Evolutionary conservation across 202 grass and related monocot species (phyloP).

Genomic region (Zizania palustris): DNA sequence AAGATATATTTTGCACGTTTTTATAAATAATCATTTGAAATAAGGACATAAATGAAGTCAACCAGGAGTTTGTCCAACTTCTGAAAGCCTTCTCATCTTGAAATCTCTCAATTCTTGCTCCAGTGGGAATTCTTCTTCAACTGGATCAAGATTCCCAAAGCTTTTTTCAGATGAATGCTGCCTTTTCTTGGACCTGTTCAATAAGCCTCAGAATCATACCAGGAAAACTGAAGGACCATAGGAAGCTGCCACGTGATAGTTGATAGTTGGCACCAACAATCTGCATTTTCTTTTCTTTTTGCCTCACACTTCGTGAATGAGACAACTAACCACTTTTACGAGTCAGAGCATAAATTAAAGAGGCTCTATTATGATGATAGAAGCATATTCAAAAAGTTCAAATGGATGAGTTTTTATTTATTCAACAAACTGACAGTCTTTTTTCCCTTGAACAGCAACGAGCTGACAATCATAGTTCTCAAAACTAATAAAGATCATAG

Average conservation of each 20-base stretch:
- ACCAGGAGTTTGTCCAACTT: slow-evolving; percentile 56
- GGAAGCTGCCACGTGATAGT: slow-evolving; percentile 16
- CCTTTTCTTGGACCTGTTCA: slow-evolving; percentile 69
- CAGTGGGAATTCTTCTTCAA: slow-evolving; percentile 73
- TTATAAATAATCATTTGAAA: slow-evolving; percentile 9
- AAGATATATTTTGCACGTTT: slow-evolving; percentile 21
- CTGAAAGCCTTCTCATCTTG: slow-evolving; percentile 73
- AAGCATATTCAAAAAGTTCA: not conserved
- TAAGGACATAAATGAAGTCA: slow-evolving; percentile 12
- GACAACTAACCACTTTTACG: slow-evolving; percentile 12
- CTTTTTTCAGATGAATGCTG: slow-evolving; percentile 66
- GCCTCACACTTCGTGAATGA: slow-evolving; percentile 20
- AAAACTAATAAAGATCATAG: slow-evolving; percentile 14
- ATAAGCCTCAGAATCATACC: slow-evolving; percentile 20
- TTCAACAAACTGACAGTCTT: not conserved
- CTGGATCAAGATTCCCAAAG: slow-evolving; percentile 80
- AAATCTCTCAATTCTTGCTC: slow-evolving; percentile 57
- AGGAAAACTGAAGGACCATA: slow-evolving; percentile 29
- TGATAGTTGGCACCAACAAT: slow-evolving; percentile 20
- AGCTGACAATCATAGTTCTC: not conserved
- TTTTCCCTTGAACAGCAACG: too few relatives aligned
- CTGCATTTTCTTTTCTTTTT: slow-evolving; percentile 7
- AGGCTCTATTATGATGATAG: not conserved
- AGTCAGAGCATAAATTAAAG: slow-evolving; percentile 28
- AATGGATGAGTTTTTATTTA: not conserved